These are phyloP conservation scores for Lactifluus subvellereus DNA, from an alignment of 768 basidiomycete genomes.

Conservation along the genomic window DNA sequence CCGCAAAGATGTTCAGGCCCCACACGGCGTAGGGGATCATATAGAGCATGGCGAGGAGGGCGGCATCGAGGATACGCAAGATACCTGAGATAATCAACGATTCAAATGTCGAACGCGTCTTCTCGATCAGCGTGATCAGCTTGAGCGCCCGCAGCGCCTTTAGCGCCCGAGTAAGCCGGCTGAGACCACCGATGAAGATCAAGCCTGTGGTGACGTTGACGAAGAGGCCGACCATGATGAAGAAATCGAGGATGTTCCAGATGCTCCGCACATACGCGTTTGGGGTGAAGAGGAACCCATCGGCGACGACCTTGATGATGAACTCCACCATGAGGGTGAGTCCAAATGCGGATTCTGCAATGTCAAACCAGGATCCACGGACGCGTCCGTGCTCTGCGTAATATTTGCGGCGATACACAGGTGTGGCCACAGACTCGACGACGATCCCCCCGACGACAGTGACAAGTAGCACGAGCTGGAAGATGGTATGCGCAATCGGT, in stretches of 20 bases:
- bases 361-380: slow-evolving; percentile 83
- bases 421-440: slow-evolving; percentile 81
- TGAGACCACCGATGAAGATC: slow-evolving; percentile 70
- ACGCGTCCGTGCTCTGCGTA: slow-evolving; percentile 51
- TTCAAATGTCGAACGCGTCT: slow-evolving; percentile 82
- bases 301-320: slow-evolving; percentile 84
- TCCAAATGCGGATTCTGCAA: slow-evolving; percentile 70
- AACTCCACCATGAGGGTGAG: slow-evolving; percentile 74
- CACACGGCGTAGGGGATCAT: slow-evolving; percentile 91
- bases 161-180: slow-evolving; percentile 75
- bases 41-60: slow-evolving; percentile 81
- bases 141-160: slow-evolving; percentile 87
- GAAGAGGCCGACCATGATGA: slow-evolving; percentile 73
- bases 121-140: slow-evolving; percentile 82
- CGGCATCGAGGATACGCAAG: slow-evolving; percentile 81
- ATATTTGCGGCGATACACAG: slow-evolving; percentile 72
- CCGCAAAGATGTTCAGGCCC: slow-evolving; percentile 91
- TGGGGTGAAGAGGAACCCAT: slow-evolving; percentile 86
- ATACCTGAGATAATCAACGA: slow-evolving; percentile 84
- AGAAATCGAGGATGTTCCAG: slow-evolving; percentile 88
- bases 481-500: slow-evolving; percentile 57
- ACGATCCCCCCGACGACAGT: slow-evolving; percentile 76
- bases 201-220: slow-evolving; percentile 69
- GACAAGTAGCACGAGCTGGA: slow-evolving; percentile 67
- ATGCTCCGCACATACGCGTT: slow-evolving; percentile 88